Evolutionary conservation across 2,329 filamentous ascomycete genomes (phyloP).

Genomic region (Diplocarpon mali): DNA sequence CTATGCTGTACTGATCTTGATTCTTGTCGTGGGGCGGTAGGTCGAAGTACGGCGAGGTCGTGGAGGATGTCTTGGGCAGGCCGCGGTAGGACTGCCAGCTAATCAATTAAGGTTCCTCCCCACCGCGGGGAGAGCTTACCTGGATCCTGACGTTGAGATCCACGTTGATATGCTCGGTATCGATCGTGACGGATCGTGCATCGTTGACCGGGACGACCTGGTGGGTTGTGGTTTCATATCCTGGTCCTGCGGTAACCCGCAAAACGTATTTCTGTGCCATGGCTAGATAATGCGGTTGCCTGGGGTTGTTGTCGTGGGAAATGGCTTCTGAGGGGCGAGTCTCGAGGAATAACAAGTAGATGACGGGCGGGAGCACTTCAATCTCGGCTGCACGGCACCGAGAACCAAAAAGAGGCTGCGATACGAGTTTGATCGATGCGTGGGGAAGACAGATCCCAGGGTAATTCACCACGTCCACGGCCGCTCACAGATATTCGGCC

Average conservation of each 20-base stretch:
- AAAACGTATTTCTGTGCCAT: conserved; percentile 69
- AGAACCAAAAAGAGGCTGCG: too few species aligned
- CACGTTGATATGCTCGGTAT: conserved; percentile 50
- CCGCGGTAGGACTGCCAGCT: conserved; percentile 43
- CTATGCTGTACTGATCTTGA: conserved; percentile 75
- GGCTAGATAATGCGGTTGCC: neutral
- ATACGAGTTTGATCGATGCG: too few species aligned
- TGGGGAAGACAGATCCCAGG: too few species aligned
- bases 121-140: conserved; percentile 29
- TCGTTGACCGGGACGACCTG: conserved; percentile 66
- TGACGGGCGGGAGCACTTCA: too few species aligned
- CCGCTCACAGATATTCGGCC: neutral
- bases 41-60: conserved; percentile 67
- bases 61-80: conserved; percentile 59
- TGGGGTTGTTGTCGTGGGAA: too few species aligned
- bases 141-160: conserved; percentile 67
- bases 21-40: conserved; percentile 52
- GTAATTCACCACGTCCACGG: too few species aligned
- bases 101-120: conserved; percentile 1
- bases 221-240: conserved; percentile 65
- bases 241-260: conserved; percentile 68
- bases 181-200: conserved; percentile 48
- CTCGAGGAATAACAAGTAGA: too few species aligned
- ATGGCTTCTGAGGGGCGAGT: too few species aligned
- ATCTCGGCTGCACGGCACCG: too few species aligned